These are phyloP conservation scores for Salvia sclarea DNA, from an alignment of 305 asterid species.

Conservation along the genomic window DNA sequence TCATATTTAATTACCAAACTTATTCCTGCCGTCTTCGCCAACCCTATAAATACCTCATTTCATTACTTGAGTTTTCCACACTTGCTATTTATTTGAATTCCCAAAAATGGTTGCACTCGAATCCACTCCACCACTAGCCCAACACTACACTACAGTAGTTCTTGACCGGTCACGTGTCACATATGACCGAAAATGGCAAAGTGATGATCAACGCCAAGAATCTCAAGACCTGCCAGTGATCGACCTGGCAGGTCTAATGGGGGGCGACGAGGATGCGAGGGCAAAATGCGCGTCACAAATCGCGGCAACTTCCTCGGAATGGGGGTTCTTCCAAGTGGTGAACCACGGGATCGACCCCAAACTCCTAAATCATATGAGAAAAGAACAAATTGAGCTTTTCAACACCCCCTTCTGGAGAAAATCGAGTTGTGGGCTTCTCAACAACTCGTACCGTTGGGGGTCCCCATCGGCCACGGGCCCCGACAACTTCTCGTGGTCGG, in stretches of 20 bases:
- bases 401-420: slow-evolving; percentile 50
- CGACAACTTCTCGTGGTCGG: slow-evolving; percentile 68
- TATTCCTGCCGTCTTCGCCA: slow-evolving; percentile 34
- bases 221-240: slow-evolving; percentile 47
- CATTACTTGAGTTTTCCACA: not conserved
- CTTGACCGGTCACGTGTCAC: not conserved
- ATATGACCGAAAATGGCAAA: not conserved
- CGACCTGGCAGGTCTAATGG: slow-evolving; percentile 38
- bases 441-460: slow-evolving; percentile 78
- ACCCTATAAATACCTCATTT: slow-evolving; percentile 39
- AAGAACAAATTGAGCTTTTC: slow-evolving; percentile 52
- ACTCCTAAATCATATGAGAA: slow-evolving; percentile 48
- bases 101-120: slow-evolving; percentile 35
- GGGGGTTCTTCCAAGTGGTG: slow-evolving; percentile 82
- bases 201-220: not conserved
- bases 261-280: slow-evolving; percentile 33
- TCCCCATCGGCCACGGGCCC: slow-evolving; percentile 49
- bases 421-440: slow-evolving; percentile 47
- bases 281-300: slow-evolving; percentile 39
- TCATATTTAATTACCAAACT: not conserved
- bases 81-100: not conserved
- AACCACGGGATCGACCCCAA: slow-evolving; percentile 63
- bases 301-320: slow-evolving; percentile 54
- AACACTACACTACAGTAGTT: slow-evolving; percentile 20
- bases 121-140: slow-evolving; percentile 41